Base-by-base conservation (phyloP, 1,139 yeast species). In the Ogataea hybrid region DNA sequence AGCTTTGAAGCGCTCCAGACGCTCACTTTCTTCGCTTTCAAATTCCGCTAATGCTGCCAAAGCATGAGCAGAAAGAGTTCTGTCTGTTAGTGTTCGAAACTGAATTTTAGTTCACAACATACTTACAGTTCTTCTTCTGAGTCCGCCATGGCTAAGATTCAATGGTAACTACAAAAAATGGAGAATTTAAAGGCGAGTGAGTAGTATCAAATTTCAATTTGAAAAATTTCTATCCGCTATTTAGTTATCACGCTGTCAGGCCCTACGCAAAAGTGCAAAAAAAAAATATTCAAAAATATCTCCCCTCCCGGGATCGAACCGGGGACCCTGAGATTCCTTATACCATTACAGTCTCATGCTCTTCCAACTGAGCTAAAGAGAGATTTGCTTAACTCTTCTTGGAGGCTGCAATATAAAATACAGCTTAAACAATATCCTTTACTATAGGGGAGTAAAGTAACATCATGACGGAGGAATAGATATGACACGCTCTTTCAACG, bases 11-110 rank as follows among this genome's bases (percentile, higher is more conserved):
- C 77, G 72, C 47, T 79, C 77, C 14, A 69, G 62, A 48, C 87
- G 75, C 36, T 72, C 70, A 27, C 72, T 61, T 59, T 87, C 90
- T 62, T 88, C 95, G 18, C 66, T 63, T 54, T 71, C 75, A 59
- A 87, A 88, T 59, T 83, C 86, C 51, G 74, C 75, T 39, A 88
- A 71, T 1, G 95, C 95, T 1, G 89, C 92, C 44, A 88, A 67
- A 1, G 96, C 81, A 53, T 77, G 73, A 1, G 86, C 72, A 0
- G 95, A 83, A 35, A 86, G 71, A 1, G 76, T 11, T 6, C 27
- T 25, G 4, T 11, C 12, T 10, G 27, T 25, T 25, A 25, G 27
- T 25, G 3, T 2, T 6, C 8, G 21, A 6, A 6, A 7, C 7
- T 7, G 8, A 18, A 6, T 8, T 18, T 18, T 6, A 18, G 11